Evolutionary conservation across 176 grass and related monocot species (phyloP).

Genomic region (Eleusine coracana): DNA sequence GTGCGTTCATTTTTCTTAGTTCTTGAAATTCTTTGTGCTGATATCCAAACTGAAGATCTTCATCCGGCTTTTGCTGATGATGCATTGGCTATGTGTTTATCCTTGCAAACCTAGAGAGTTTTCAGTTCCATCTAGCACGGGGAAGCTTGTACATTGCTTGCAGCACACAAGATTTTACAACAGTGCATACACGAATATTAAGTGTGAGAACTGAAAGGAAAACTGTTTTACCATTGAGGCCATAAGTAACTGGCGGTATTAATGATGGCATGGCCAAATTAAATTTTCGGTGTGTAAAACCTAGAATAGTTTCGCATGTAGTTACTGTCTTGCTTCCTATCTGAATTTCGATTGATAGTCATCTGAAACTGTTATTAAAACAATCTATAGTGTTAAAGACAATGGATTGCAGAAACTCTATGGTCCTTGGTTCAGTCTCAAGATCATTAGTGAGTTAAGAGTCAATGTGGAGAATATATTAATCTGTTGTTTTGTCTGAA

Average conservation of each 20-base stretch:
- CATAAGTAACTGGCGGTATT: not conserved
- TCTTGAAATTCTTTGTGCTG: not conserved
- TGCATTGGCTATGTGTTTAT: not conserved
- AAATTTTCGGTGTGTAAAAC: too few species aligned
- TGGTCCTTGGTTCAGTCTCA: not conserved
- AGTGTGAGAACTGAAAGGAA: too few species aligned
- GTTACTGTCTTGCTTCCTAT: not conserved
- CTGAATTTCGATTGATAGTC: not conserved
- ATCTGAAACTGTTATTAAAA: not conserved
- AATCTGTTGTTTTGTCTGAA: constrained; percentile 15
- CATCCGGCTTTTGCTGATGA: not conserved
- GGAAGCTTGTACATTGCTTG: not conserved
- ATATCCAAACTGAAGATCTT: not conserved
- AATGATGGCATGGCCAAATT: not conserved
- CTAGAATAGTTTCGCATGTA: not conserved
- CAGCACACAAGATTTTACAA: constrained; percentile 12
- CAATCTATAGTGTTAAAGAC: not conserved
- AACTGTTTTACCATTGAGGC: not conserved
- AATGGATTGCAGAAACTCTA: not conserved
- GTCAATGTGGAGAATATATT: not conserved
- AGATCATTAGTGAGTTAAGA: not conserved
- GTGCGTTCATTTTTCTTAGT: not conserved
- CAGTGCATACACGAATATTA: too few species aligned
- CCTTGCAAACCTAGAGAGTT: not conserved
- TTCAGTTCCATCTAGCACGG: not conserved